Conservation (phyloP, 768 basidiomycete genomes). For the Melanogaster broomeanus region DNA sequence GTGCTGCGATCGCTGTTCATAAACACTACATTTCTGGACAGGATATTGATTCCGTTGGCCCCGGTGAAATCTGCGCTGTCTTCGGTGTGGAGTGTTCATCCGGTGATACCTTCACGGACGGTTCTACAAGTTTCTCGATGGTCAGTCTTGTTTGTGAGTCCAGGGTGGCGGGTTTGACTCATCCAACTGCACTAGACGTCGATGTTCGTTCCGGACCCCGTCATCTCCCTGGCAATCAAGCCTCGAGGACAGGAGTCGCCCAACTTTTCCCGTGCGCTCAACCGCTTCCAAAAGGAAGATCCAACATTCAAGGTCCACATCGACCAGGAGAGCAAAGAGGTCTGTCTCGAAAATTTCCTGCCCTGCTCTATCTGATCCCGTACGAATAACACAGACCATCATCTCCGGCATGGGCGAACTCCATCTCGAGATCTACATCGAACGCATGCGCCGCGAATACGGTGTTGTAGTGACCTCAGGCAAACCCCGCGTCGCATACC, state of each 20-base stretch:
- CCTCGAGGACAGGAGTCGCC: slow-evolving; percentile 91
- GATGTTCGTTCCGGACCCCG: slow-evolving; percentile 98
- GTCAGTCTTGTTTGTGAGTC: slow-evolving; percentile 41
- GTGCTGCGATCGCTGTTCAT: not conserved
- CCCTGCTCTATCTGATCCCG: not conserved
- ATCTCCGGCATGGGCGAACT: slow-evolving; percentile 99
- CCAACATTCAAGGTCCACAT: slow-evolving; percentile 98
- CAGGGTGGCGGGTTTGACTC: not conserved
- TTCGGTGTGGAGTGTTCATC: slow-evolving; percentile 98
- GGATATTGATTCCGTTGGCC: slow-evolving; percentile 93
- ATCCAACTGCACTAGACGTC: slow-evolving; percentile 63
- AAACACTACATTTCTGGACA: slow-evolving; percentile 26
- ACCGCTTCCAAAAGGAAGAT: slow-evolving; percentile 98
- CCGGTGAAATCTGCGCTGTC: slow-evolving; percentile 99
- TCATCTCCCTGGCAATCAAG: slow-evolving; percentile 93
- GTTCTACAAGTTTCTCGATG: slow-evolving; percentile 90
- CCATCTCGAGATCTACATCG: slow-evolving; percentile 98
- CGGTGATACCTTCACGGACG: slow-evolving; percentile 97
- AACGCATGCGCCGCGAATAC: slow-evolving; percentile 98
- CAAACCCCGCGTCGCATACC: slow-evolving; percentile 94
- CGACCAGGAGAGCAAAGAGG: slow-evolving; percentile 93
- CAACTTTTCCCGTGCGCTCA: slow-evolving; percentile 94
- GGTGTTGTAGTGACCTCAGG: slow-evolving; percentile 91
- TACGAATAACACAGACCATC: slow-evolving; percentile 68
- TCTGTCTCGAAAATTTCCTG: slow-evolving; percentile 26